phyloP scores from a whole-genome alignment of 78 protist species.

The slime mould (Dictyostelium discoideum) region DNA sequence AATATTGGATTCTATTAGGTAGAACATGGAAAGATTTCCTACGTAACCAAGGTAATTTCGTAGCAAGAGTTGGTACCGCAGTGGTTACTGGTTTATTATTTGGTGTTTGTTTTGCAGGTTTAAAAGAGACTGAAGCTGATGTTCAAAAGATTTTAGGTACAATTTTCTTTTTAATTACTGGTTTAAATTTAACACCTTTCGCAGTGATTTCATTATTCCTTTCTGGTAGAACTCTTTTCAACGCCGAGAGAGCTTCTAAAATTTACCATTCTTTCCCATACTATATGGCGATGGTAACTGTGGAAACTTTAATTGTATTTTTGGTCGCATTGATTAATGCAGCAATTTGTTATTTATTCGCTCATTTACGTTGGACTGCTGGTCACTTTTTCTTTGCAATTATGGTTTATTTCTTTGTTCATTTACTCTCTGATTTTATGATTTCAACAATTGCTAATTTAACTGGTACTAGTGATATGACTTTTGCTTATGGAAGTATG shows the following conservation, averaged over 20 bases:
- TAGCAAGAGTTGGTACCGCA: constrained; percentile 1
- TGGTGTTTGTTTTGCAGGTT: constrained; percentile 59
- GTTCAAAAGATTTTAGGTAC: constrained; percentile 46
- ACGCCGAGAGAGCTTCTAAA: constrained; percentile 57
- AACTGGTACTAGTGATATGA: constrained; percentile 22
- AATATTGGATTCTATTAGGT: background rate
- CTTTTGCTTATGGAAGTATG: constrained; percentile 44
- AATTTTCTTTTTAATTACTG: constrained; percentile 25
- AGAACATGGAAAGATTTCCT: constrained; percentile 24
- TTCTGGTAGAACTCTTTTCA: constrained; percentile 42
- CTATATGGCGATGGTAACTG: constrained; percentile 7
- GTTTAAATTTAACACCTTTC: constrained; percentile 48
- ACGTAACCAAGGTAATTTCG: constrained; percentile 39
- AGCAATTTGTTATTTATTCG: background rate
- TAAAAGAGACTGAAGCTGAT: background rate
- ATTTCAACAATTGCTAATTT: constrained; percentile 22
- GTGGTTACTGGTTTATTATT: constrained; percentile 34
- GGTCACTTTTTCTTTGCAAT: constrained; percentile 29
- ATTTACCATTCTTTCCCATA: constrained; percentile 58
- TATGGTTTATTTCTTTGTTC: constrained; percentile 12
- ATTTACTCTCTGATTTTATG: constrained; percentile 29
- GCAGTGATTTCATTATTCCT: constrained; percentile 34
- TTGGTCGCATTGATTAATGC: background rate
- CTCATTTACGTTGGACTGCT: constrained; percentile 3
- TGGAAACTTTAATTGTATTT: constrained; percentile 7